Evolutionary conservation across 176 grass and related monocot species (phyloP).

Genomic region (Carex pumila): DNA sequence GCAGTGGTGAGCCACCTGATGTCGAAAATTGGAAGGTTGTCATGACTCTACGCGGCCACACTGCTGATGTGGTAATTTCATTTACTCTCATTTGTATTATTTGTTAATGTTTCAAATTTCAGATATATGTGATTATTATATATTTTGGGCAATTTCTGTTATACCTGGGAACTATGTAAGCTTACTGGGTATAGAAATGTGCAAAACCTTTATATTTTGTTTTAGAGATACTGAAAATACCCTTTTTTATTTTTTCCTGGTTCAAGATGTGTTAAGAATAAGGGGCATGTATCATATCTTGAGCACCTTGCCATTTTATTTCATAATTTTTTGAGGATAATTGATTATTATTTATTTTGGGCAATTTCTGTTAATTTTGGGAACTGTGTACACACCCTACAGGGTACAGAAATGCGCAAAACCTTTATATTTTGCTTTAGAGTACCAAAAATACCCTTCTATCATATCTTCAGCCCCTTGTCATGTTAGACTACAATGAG

Average conservation of each 20-base stretch:
- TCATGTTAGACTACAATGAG: background rate
- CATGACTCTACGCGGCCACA: constrained; percentile 95
- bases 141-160: background rate
- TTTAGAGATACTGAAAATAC: background rate
- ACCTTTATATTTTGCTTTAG: background rate
- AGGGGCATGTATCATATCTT: too few species aligned
- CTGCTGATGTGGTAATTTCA: constrained; percentile 94
- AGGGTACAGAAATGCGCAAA: background rate
- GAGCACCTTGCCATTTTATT: too few species aligned
- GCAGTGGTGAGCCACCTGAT: constrained; percentile 89
- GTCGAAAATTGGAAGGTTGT: constrained; percentile 96
- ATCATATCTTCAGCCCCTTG: background rate
- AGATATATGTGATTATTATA: background rate
- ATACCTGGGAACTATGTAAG: background rate
- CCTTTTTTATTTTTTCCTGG: background rate
- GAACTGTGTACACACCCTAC: background rate
- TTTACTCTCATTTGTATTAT: background rate
- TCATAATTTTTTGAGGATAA: too few species aligned
- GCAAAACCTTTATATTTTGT: background rate
- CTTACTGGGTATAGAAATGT: background rate
- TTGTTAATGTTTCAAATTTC: constrained; percentile 3
- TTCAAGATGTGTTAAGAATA: too few species aligned
- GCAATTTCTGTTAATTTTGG: too few species aligned
- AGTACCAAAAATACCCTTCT: background rate
- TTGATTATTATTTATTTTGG: too few species aligned